Base-by-base conservation (phyloP, 768 basidiomycete species). In the Lentinula detonsa region DNA sequence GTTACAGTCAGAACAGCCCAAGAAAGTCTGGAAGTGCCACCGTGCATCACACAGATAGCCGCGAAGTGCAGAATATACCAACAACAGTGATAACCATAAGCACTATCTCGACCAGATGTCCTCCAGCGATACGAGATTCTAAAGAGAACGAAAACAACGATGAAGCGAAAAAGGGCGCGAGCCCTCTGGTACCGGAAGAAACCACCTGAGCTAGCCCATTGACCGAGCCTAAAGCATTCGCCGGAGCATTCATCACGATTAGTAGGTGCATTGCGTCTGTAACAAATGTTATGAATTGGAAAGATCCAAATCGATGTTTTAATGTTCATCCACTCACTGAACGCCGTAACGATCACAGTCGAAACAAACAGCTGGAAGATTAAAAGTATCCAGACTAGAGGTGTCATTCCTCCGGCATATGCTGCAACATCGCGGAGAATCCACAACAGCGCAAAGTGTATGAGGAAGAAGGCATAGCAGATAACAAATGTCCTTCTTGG, bases 181-280 rank as follows among this genome's bases (percentile, higher is more conserved):
- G 66, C 0, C 83, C 74, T 34, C 85, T 76, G 64, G 79, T 73
- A 4, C 76, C 70, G 0, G 80, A 82, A 2, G 75, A 74, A 5
- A 78, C 67, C 67, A 83, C 81, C 68, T 88, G 85, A 4, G 77
- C 83, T 39, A 85, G 62, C 2, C 85, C 83, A 62, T 84, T 85
- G 13, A 77, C 76, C 3, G 82, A 76, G 1, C 81, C 85, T 9
- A 88, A 72, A 9, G 80, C 68, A 0, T 73, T 68, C 1, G 73
- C 70, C 65, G 67, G 84, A 65, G 68, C 75, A 69, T 65, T 79
- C 74, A 66, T 79, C 70, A 69, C 82, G 61, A 72, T 76, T 67
- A 66, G 74, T 68, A 72, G 76, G 66, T 74, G 85, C 67, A 72
- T 77, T 70, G 69, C 77, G 75, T 63, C 86, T 87, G 75, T 46